phyloP scores from a whole-genome alignment of 352 stramenopile genomes.

The Pseudoperonospora humuli region DNA sequence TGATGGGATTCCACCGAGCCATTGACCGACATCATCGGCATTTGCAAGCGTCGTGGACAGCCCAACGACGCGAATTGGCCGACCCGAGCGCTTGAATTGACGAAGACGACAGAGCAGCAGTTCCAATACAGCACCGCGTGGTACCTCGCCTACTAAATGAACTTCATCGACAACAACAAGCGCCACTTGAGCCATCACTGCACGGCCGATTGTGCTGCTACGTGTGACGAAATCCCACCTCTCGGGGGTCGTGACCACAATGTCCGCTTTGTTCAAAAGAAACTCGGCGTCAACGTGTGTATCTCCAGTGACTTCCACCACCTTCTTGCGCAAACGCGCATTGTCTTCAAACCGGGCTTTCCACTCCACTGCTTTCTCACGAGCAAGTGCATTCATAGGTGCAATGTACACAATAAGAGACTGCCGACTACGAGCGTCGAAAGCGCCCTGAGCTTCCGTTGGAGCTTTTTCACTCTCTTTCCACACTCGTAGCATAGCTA shows the following conservation, averaged over 20 bases:
- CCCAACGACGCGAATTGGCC: constrained; percentile 87
- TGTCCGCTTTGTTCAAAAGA: constrained; percentile 87
- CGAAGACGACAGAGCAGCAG: constrained; percentile 86
- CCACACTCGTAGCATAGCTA: constrained; percentile 95
- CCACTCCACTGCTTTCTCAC: constrained; percentile 97
- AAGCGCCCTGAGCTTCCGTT: neutral
- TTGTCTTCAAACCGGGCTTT: constrained; percentile 86
- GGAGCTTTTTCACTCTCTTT: constrained; percentile 29
- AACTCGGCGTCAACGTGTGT: constrained; percentile 90
- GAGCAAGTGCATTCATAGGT: constrained; percentile 94
- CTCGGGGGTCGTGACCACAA: constrained; percentile 97
- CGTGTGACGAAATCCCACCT: constrained; percentile 97
- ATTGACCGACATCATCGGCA: constrained; percentile 92
- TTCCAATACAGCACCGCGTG: constrained; percentile 86
- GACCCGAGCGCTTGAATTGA: constrained; percentile 63
- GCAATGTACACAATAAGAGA: constrained; percentile 96
- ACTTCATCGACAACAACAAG: constrained; percentile 97
- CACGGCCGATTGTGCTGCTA: constrained; percentile 66
- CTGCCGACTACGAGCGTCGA: constrained; percentile 1
- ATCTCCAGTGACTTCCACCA: constrained; percentile 97
- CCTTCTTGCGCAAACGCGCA: constrained; percentile 76
- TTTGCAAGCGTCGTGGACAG: constrained; percentile 96
- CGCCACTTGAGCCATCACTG: constrained; percentile 60
- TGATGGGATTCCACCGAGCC: constrained; percentile 90
- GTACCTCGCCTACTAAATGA: constrained; percentile 94